phyloP scores from a whole-genome alignment of 2,329 filamentous ascomycete species.

The Clonostachys rhizophaga region DNA sequence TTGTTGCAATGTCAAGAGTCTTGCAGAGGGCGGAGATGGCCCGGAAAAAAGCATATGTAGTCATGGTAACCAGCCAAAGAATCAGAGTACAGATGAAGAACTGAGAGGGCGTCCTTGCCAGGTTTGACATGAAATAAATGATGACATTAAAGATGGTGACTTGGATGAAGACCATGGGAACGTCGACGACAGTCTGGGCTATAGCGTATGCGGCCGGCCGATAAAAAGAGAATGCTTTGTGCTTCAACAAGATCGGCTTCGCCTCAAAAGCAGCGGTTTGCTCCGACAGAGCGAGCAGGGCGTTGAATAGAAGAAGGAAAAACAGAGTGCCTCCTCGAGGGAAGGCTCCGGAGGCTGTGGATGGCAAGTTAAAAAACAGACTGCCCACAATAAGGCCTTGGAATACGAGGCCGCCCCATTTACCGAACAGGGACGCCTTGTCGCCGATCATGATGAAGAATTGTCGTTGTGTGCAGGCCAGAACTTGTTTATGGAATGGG shows the following conservation, averaged over 20 bases:
- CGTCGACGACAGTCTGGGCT: constrained; percentile 53
- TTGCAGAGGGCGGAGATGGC: constrained; percentile 54
- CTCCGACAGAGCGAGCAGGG: constrained; percentile 70
- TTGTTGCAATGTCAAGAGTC: constrained; percentile 59
- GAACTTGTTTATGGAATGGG: constrained; percentile 68
- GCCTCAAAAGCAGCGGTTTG: constrained; percentile 60
- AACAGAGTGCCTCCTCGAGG: constrained; percentile 41
- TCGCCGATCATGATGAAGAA: constrained; percentile 78
- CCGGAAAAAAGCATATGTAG: constrained; percentile 54
- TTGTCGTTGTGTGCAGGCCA: constrained; percentile 67
- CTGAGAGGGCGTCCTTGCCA: constrained; percentile 60
- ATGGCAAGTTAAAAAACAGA: constrained; percentile 66
- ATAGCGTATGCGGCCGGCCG: constrained; percentile 52
- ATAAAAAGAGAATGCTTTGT: constrained; percentile 68
- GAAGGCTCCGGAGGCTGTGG: constrained; percentile 61
- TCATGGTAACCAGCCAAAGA: constrained; percentile 51
- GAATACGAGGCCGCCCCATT: constrained; percentile 73
- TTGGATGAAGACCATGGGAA: constrained; percentile 58
- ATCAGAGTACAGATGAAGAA: constrained; percentile 65
- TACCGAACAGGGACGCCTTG: constrained; percentile 70
- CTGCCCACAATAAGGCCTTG: constrained; percentile 74
- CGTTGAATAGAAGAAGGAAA: constrained; percentile 48
- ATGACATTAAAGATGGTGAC: constrained; percentile 64
- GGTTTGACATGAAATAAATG: constrained; percentile 74
- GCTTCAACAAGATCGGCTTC: constrained; percentile 64